Evolutionary conservation across 148 eudicot genomes (phyloP), one percentile per base, ranked within the genome.

Genomic region (Salicornia ramosissima): DNA sequence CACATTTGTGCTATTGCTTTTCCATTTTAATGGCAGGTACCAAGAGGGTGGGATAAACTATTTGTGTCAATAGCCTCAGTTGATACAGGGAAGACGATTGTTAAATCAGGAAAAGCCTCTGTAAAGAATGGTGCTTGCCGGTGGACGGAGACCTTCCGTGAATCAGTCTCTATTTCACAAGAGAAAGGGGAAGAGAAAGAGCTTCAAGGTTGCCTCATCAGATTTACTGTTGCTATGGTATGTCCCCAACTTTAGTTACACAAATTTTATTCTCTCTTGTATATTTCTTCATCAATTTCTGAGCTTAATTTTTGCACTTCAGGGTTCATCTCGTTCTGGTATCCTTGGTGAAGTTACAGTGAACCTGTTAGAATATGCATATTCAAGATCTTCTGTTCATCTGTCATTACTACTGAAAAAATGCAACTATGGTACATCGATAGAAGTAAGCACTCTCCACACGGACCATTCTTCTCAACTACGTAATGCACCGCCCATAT

Each of bases 1-100:
- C n/a, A 1, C 30, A 22, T 34, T 58, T 56, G n/a, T 60, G 7
- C 46, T 43, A n/a, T 61, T 36, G 13, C 33, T 56, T 21, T 6
- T 45, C 47, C 62, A 62, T 33, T 67, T 63, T 31, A 19, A 59
- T 58, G 70, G 62, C 82, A 90, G 96, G 92, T 87, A 63, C 96
- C 96, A 2, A 87, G 84, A 79, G 96, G 96, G 73, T 90, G 92
- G 96, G 96, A 90, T 73, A 90, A 78, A 78, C 86, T 90, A 54
- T 79, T 75, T 30, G 78, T 90, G 61, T 79, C 83, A 58, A 65
- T 85, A 24, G 74, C 79, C 50, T 83, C 85, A 36, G 71, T 65
- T 46, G 89, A 87, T 79, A 85, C 90, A 56, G 96, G 92, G 61
- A 90, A 82, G 78, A 79, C 85, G 16, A 64, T 85, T 42, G 73